A percentile compares a stretch with the other conserved stretches of the same genome.
Evolutionary conservation across 139 green algal genomes (phyloP).

Genomic region (Chlorella sp.): DNA sequence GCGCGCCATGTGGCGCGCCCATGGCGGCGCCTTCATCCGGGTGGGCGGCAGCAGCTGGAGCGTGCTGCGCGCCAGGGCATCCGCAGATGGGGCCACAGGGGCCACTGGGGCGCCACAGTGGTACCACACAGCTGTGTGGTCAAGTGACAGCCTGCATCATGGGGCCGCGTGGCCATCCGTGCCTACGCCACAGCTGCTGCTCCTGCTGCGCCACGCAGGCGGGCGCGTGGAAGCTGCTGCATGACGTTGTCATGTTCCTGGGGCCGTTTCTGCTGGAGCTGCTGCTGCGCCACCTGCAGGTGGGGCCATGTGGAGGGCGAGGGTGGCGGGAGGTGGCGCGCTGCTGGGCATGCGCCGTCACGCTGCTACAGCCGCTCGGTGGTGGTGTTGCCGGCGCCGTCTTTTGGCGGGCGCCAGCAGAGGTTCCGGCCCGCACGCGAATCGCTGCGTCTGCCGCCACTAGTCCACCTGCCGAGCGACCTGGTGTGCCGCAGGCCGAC

Average conservation of each 20-base stretch:
- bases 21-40: slow-evolving; percentile 29
- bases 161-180: not conserved
- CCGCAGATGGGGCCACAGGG: not conserved
- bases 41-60: not conserved
- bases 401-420: too few relatives aligned
- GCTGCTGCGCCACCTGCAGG: slow-evolving; percentile 63
- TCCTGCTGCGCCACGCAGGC: slow-evolving; percentile 38
- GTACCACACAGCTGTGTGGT: not conserved
- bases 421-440: too few relatives aligned
- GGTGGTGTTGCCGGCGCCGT: too few relatives aligned
- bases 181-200: not conserved
- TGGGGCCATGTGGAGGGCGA: too few relatives aligned
- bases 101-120: not conserved
- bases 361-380: too few relatives aligned
- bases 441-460: not conserved
- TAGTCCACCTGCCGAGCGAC: too few relatives aligned
- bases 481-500: not conserved
- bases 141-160: not conserved
- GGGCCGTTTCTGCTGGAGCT: slow-evolving; percentile 74
- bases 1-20: slow-evolving; percentile 42
- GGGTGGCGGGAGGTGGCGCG: too few relatives aligned
- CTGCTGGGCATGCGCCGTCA: too few relatives aligned
- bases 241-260: slow-evolving; percentile 82
- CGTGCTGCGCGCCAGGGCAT: not conserved
- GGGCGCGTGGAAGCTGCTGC: slow-evolving; percentile 73